Conservation (phyloP, 768 basidiomycete genomes). For the Mrakia blollopis region DNA sequence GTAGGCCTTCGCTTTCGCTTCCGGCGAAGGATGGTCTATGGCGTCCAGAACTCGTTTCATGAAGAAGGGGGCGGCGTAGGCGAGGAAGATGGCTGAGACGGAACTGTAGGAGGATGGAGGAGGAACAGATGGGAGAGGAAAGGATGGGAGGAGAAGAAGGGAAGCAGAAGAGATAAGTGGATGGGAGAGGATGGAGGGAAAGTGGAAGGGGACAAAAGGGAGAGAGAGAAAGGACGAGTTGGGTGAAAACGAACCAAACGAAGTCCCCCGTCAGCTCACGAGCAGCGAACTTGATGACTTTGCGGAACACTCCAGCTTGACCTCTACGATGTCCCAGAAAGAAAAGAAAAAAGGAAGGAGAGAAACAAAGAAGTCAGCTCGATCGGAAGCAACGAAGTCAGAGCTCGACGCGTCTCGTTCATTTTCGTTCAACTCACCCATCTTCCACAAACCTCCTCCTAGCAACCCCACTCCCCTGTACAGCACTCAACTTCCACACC, state of each 20-base stretch:
- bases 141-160: background rate
- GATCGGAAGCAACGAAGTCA: too few species aligned
- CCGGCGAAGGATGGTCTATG: constrained; percentile 52
- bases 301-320: background rate
- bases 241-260: background rate
- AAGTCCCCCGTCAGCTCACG: background rate
- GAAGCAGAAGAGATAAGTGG: background rate
- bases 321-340: background rate
- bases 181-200: background rate
- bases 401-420: too few species aligned
- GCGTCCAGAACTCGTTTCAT: constrained; percentile 64
- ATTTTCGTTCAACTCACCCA: background rate
- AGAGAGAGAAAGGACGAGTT: background rate
- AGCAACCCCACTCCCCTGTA: background rate
- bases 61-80: constrained; percentile 79
- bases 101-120: background rate
- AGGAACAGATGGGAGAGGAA: background rate
- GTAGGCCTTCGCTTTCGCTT: constrained; percentile 60
- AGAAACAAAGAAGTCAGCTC: too few species aligned
- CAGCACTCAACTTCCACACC: constrained; percentile 7
- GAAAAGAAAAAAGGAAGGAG: background rate
- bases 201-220: background rate
- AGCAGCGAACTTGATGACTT: background rate
- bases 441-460: background rate
- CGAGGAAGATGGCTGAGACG: constrained; percentile 57